Base-by-base conservation (phyloP, 257 asterid genomes). In the Plectranthus barbatus region DNA sequence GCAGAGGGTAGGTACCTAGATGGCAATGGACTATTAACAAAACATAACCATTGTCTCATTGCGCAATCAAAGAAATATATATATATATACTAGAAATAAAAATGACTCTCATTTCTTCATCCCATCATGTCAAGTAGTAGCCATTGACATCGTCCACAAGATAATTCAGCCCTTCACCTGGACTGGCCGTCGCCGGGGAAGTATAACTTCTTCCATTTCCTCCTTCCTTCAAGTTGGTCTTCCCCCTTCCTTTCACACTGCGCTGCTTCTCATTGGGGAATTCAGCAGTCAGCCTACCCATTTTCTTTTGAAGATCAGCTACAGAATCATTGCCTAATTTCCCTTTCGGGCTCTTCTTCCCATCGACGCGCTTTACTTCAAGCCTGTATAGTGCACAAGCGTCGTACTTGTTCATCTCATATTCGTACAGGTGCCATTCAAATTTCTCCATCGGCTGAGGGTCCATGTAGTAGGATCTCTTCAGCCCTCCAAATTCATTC, bases 381-480 rank as follows among this genome's bases (percentile, higher is more conserved):
- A 93, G 81, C 71, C 97, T 87, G 57, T 93, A 93, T 56, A 93
- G 69, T 18, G 99, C 97, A 49, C 87, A 90, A 0, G 74, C 81
- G 26, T 79, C 88, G 39, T 80, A 86, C 42, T 76, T 77, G 82
- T 74, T 87, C 62, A 87, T 82, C 76, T 90, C 97, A 33, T 93
- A 90, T 62, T 90, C 97, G 51, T 78, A 90, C 20, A 93, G 86
- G 72, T 93, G 97, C 97, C 99, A 93, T 72, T 93, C 97, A 24
- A 82, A 76, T 57, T 54, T 86, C 60, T 87, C 87, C 84, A 74
- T 68, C 0, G 99, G 99, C 72, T 93, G 99, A 9, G 99, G 99
- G 72, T 93, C 99, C 99, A 93, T 93, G 70, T 93, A 93, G 70
- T 93, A 93, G 26, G 99, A 92, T 83, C 99, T 83, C 80, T 89